These are phyloP conservation scores for Arthroderma sp. DNA, from an alignment of 2,329 filamentous ascomycete species.

Conservation along the genomic window DNA sequence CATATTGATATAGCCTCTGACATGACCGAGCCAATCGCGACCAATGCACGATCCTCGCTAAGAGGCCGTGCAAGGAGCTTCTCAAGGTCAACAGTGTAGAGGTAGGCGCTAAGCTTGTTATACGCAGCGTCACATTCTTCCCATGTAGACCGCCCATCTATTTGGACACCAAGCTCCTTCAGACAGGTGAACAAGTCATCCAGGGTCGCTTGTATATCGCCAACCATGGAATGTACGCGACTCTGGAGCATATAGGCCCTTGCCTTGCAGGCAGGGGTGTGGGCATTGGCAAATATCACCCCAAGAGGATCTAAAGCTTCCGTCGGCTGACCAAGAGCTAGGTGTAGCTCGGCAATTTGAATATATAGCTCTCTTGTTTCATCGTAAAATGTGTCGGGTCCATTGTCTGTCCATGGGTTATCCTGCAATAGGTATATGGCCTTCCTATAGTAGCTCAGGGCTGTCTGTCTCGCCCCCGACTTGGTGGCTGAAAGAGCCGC, in stretches of 20 bases:
- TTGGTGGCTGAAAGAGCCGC: conserved; percentile 68
- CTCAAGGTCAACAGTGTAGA: conserved; percentile 44
- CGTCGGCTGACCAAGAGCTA: conserved; percentile 60
- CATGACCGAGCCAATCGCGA: conserved; percentile 41
- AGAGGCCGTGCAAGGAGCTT: conserved; percentile 26
- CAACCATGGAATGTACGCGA: conserved; percentile 60
- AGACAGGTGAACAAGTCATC: conserved; percentile 58
- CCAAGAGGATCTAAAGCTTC: conserved; percentile 56
- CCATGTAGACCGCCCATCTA: conserved; percentile 54
- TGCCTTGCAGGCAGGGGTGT: conserved; percentile 63
- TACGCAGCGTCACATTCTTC: conserved; percentile 69
- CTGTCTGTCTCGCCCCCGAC: conserved; percentile 68
- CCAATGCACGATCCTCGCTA: conserved; percentile 29
- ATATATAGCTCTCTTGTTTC: conserved; percentile 73
- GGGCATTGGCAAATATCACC: conserved; percentile 56
- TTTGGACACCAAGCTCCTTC: conserved; percentile 50
- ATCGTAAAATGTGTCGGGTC: conserved; percentile 64
- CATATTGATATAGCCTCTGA: conserved; percentile 45
- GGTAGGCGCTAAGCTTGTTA: conserved; percentile 44
- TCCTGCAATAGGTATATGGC: conserved; percentile 69
- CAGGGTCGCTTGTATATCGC: conserved; percentile 58
- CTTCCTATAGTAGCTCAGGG: conserved; percentile 65
- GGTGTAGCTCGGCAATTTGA: conserved; percentile 67
- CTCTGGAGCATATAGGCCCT: conserved; percentile 74
- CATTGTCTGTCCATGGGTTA: conserved; percentile 58